Evolutionary conservation across 2,329 filamentous ascomycete species (phyloP), one percentile per base, ranked within the genome.

Genomic region (Graphilbum sp.): DNA sequence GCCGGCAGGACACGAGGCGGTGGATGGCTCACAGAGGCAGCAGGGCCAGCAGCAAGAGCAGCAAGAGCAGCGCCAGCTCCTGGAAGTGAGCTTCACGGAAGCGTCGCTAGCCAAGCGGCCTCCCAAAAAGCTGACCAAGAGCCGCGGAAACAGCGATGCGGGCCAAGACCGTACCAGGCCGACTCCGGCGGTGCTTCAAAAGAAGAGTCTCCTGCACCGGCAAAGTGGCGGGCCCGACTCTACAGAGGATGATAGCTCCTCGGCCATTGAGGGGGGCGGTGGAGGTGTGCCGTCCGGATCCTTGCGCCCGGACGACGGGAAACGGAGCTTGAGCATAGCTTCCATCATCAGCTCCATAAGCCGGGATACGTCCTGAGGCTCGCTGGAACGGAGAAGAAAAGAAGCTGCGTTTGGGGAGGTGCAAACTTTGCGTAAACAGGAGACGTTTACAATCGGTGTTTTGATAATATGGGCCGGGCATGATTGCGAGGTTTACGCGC

Each of bases 71-170:
- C 24, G 29, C 24, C 18, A 17, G 15, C 20, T 19, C 25, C 4
- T 8, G 17, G 19, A 29, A 6, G 2, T n/a, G n/a, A 15, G 11
- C 8, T 16, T 9, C 13, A 25, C 18, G 19, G 32, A 30, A 3
- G 11, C n/a, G 12, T 16, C 41, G 8, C 27, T 40, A 12, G 18
- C 16, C 16, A 62, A 56, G 42, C 52, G 57, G n/a, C 52, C 53
- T 34, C 57, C 54, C 27, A 57, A 55, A 37, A 64, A 64, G 45
- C 50, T 65, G 25, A 58, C 53, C 17, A 66, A 66, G 49, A 52
- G 45, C 37, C 56, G 59, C 20, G 54, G 51, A 20, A 58, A 47
- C 41, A 60, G 53, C 46, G 59, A 61, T 2, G 30, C 29, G n/a
- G 32, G 5, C 33, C 19, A 12, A 4, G 34, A 37, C 1, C 34